Conservation (phyloP, 805 yeast genomes). For the Cyberlindnera mycetangii region DNA sequence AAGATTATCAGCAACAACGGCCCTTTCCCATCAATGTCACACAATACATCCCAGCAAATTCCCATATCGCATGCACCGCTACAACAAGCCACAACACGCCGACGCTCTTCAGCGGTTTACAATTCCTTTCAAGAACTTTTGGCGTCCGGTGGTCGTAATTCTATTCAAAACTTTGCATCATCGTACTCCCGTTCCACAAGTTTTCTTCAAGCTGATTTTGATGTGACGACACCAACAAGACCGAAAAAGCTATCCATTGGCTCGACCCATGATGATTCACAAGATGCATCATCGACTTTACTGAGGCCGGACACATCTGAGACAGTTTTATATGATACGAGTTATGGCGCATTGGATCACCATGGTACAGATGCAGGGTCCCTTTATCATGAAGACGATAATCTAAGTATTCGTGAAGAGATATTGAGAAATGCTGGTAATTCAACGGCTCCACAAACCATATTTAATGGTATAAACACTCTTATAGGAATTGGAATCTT, state of each 20-base stretch:
- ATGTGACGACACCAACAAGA: constrained; percentile 18
- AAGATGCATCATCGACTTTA: constrained; percentile 8
- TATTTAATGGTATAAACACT: constrained; percentile 75
- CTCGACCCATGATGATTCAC: constrained; percentile 11
- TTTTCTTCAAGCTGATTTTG: constrained; percentile 29
- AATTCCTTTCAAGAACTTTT: constrained; percentile 28
- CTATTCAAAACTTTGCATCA: constrained; percentile 26
- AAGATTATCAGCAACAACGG: too few relatives aligned
- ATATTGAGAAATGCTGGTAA: constrained; percentile 29
- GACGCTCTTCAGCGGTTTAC: constrained; percentile 22
- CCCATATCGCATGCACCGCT: neutral
- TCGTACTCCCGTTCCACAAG: constrained; percentile 27
- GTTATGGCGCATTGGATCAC: constrained; percentile 7
- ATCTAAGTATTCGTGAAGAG: constrained; percentile 17
- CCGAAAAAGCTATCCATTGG: constrained; percentile 21
- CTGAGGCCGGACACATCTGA: constrained; percentile 9
- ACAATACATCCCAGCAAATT: constrained; percentile 1
- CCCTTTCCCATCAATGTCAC: neutral
- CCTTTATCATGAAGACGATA: constrained; percentile 8
- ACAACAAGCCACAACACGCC: constrained; percentile 1
- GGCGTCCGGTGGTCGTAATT: constrained; percentile 25
- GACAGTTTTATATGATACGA: neutral
- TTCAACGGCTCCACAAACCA: constrained; percentile 71
- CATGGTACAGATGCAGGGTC: neutral
- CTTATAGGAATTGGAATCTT: constrained; percentile 74